Base-by-base conservation (phyloP, 495 filamentous ascomycete genomes). In the Pyrenula aspistea region DNA sequence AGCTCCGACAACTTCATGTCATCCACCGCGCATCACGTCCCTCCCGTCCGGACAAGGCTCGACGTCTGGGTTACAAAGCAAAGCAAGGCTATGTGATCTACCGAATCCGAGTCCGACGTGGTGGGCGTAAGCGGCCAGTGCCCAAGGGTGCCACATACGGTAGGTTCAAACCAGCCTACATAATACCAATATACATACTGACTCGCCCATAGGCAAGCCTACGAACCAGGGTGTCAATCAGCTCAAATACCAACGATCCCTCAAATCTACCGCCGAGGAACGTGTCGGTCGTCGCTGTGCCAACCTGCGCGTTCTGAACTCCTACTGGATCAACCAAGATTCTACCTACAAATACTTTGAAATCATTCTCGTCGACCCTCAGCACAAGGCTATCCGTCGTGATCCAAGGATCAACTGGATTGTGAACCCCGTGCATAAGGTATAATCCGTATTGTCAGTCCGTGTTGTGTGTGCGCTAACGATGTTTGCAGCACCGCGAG, bases 321-420 rank as follows among this genome's bases (percentile, higher is more conserved):
- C 91, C 64, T 99, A 99, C 89, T 99, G 93, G 93, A 90, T 97
- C 85, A 99, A 99, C 84, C 93, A 99, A 83, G 93, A 99, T 82
- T 96, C 91, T 56, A 97, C 93, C 77, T 99, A 97, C 88, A 99
- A 99, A 83, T 99, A 97, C 85, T 99, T 83, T 79, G 93, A 99
- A 79, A 84, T 99, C 74, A 96, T 99, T 81, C 87, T 96, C 65
- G 94, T 99, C 71, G 93, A 99, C 80, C 94, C 93, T 69, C 85
- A 94, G 80, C 93, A 99, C 88, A 97, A 96, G 84, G 93, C 94
- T 72, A 99, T 97, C 80, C 92, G 93, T 74, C 89, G 88, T 64
- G 93, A 99, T 77, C 80, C 93, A 65, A 89, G 93, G 72, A 96
- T 99, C 86, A 99, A 95, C 86, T 99, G 93, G 93, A 99, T 99